A percentile compares a stretch with the other conserved stretches of the same genome.
phyloP scores from a whole-genome alignment of 2,329 filamentous ascomycete genomes.

The Lomentospora prolificans region DNA sequence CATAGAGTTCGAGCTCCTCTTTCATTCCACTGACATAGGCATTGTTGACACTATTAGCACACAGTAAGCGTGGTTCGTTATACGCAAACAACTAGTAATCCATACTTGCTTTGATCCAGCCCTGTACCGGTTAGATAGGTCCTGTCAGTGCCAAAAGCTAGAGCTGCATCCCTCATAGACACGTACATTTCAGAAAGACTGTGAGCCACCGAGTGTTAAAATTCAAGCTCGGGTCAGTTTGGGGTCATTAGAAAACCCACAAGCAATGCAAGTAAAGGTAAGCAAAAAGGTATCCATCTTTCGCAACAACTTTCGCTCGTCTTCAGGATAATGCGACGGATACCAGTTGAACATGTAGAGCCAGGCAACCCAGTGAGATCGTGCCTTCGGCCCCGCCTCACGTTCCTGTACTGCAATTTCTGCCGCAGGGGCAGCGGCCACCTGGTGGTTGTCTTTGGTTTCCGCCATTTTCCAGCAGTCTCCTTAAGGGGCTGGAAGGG shows the following conservation, averaged over 20 bases:
- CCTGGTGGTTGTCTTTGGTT: neutral
- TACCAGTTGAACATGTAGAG: constrained; percentile 23
- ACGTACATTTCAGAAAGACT: constrained; percentile 12
- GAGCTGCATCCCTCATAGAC: too few relatives aligned
- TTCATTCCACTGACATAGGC: constrained; percentile 31
- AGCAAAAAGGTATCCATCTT: constrained; percentile 16
- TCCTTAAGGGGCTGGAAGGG: too few relatives aligned
- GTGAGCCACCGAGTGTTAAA: neutral
- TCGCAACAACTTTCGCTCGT: constrained; percentile 17
- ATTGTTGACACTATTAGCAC: constrained; percentile 22
- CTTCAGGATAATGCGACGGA: constrained; percentile 20
- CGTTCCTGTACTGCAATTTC: neutral
- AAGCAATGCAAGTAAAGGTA: constrained; percentile 9
- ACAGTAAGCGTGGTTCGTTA: constrained; percentile 21
- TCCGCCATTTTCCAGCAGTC: too few relatives aligned
- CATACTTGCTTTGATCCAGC: neutral
- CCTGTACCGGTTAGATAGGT: neutral
- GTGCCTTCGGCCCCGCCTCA: neutral
- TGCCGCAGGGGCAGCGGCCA: neutral
- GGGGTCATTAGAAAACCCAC: neutral
- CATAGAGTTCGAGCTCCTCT: constrained; percentile 22
- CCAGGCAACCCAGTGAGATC: constrained; percentile 15
- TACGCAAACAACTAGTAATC: neutral
- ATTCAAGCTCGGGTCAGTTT: neutral
- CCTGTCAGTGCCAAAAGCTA: too few relatives aligned